Evolutionary conservation across 352 stramenopile genomes (phyloP).

Genomic region (Globisporangium apiculatum): DNA sequence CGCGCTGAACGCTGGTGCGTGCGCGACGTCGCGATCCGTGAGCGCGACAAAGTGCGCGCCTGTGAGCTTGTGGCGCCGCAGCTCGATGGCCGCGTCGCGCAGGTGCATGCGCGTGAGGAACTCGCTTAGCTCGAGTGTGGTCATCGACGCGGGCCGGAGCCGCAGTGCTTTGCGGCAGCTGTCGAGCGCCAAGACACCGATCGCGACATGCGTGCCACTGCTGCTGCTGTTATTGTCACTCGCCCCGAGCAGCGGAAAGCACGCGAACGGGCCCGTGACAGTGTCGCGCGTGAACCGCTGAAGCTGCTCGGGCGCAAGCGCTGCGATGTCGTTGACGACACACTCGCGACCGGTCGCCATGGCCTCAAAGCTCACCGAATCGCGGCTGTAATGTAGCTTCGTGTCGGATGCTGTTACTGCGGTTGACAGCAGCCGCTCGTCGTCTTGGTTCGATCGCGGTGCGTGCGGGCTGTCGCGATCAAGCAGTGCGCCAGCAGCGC

Average conservation of each 20-base stretch:
- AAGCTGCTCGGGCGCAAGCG: slow-evolving; percentile 10
- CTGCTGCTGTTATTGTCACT: neutral
- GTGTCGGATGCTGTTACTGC: too few relatives aligned
- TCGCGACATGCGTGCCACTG: neutral
- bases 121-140: slow-evolving; percentile 23
- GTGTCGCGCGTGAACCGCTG: slow-evolving; percentile 17
- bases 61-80: slow-evolving; percentile 33
- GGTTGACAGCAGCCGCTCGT: neutral
- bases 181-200: slow-evolving; percentile 58
- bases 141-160: slow-evolving; percentile 57
- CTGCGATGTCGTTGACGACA: slow-evolving; percentile 31
- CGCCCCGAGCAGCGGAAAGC: slow-evolving; percentile 31
- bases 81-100: slow-evolving; percentile 34
- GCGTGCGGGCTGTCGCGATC: too few relatives aligned
- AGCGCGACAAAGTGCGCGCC: slow-evolving; percentile 36
- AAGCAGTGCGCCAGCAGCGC: neutral
- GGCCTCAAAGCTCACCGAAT: slow-evolving; percentile 27
- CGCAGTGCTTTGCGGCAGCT: slow-evolving; percentile 38
- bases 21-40: slow-evolving; percentile 42
- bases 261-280: slow-evolving; percentile 39
- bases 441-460: neutral
- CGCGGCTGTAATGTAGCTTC: neutral
- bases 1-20: slow-evolving; percentile 35
- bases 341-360: slow-evolving; percentile 21
- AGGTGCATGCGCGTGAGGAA: slow-evolving; percentile 54